A percentile compares a stretch with the other conserved stretches of the same genome.
phyloP scores from a whole-genome alignment of 2,329 filamentous ascomycete genomes.

The Colletotrichum eremochloae region DNA sequence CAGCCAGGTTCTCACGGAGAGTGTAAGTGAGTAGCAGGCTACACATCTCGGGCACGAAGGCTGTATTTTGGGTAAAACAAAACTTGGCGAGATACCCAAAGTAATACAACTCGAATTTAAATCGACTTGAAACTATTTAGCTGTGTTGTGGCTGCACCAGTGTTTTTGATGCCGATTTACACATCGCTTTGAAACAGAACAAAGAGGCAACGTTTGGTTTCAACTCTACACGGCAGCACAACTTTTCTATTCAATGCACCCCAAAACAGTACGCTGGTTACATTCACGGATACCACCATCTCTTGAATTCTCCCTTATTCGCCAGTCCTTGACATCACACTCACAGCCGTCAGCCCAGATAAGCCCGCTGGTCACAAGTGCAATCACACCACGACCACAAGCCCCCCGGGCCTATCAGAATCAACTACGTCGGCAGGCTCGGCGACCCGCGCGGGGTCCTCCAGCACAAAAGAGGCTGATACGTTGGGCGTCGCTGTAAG shows the following conservation, averaged over 20 bases:
- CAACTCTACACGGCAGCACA: not conserved
- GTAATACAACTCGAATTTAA: not conserved
- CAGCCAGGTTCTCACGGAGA: not conserved
- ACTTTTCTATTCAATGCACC: too few relatives aligned
- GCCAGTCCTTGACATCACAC: not conserved
- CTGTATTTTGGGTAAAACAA: too few relatives aligned
- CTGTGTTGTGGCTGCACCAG: not conserved
- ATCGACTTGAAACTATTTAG: fast-evolving
- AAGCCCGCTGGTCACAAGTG: not conserved
- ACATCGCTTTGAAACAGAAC: fast-evolving
- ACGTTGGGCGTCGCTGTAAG: not conserved
- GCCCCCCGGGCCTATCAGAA: not conserved
- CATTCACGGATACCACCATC: not conserved
- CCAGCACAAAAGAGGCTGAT: not conserved
- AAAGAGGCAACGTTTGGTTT: fast-evolving
- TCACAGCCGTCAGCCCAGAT: too few relatives aligned
- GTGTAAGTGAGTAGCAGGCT: not conserved
- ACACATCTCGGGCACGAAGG: not conserved
- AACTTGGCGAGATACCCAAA: too few relatives aligned
- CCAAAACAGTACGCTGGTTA: too few relatives aligned
- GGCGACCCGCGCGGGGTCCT: not conserved
- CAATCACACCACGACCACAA: not conserved
- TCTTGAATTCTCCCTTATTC: too few relatives aligned
- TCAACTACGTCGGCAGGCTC: not conserved
- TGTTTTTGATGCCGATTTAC: not conserved